Evolutionary conservation across 352 stramenopile genomes (phyloP).

Genomic region (Pythium coloratum): DNA sequence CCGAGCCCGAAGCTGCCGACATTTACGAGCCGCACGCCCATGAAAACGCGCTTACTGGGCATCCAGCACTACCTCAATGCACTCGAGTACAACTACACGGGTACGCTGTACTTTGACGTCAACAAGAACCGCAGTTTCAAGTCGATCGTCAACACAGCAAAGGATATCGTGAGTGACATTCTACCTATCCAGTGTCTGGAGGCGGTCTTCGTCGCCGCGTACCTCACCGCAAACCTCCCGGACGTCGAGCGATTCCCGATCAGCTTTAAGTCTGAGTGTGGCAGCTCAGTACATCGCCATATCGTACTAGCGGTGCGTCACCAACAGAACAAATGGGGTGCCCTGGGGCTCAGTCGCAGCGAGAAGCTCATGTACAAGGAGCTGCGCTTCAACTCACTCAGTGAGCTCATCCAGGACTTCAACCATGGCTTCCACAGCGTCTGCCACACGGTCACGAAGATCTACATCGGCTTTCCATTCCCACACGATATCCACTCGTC

Average conservation of each 20-base stretch:
- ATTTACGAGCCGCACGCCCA: constrained; percentile 53
- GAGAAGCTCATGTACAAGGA: constrained; percentile 88
- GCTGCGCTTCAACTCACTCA: constrained; percentile 74
- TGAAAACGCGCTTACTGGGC: constrained; percentile 52
- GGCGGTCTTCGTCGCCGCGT: constrained; percentile 81
- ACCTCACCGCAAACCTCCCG: constrained; percentile 65
- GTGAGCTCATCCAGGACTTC: constrained; percentile 74
- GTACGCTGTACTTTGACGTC: constrained; percentile 82
- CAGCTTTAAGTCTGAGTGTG: constrained; percentile 82
- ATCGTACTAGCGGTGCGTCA: constrained; percentile 79
- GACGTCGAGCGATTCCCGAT: constrained; percentile 83
- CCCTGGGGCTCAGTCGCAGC: constrained; percentile 78
- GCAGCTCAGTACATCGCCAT: constrained; percentile 65
- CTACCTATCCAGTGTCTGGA: constrained; percentile 89
- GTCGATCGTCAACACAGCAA: constrained; percentile 82
- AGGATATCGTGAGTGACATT: constrained; percentile 82
- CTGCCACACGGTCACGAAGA: constrained; percentile 67
- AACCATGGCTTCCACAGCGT: constrained; percentile 58
- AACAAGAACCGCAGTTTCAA: constrained; percentile 90
- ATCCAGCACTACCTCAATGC: constrained; percentile 72
- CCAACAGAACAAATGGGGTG: constrained; percentile 80
- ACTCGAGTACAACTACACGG: constrained; percentile 88
- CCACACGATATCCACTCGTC: constrained; percentile 86
- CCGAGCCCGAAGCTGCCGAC: constrained; percentile 60
- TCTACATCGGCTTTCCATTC: constrained; percentile 87